Conservation (phyloP, 1,139 yeast species). For the Suhomyces wounanorum region DNA sequence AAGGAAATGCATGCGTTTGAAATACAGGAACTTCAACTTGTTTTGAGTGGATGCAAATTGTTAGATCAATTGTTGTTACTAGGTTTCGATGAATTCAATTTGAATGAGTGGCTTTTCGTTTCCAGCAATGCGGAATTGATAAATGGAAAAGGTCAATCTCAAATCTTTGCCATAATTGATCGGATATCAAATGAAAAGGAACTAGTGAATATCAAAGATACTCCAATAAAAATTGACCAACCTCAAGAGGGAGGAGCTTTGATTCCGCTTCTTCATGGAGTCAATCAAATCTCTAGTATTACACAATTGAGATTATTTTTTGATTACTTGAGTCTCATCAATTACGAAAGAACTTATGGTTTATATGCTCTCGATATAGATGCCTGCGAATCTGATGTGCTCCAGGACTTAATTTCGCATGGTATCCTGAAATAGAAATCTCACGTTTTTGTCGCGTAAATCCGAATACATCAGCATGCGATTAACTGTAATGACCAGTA, state of each 20-base stretch:
- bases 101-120: slow-evolving; percentile 84
- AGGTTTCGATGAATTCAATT: slow-evolving; percentile 75
- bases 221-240: slow-evolving; percentile 32
- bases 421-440: not conserved
- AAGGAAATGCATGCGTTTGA: slow-evolving; percentile 34
- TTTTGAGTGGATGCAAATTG: slow-evolving; percentile 69
- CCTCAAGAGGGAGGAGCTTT: slow-evolving; percentile 22
- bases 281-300: slow-evolving; percentile 45
- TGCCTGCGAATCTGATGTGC: slow-evolving; percentile 55
- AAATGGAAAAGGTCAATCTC: slow-evolving; percentile 35
- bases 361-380: slow-evolving; percentile 50
- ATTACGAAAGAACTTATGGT: slow-evolving; percentile 72
- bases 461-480: not conserved
- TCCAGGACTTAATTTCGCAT: slow-evolving; percentile 40
- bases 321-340: slow-evolving; percentile 67
- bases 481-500: slow-evolving; percentile 4
- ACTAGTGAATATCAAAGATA: slow-evolving; percentile 35
- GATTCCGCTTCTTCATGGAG: slow-evolving; percentile 52
- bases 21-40: slow-evolving; percentile 42
- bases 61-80: slow-evolving; percentile 71
- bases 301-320: slow-evolving; percentile 65
- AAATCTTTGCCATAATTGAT: slow-evolving; percentile 48
- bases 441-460: slow-evolving; percentile 1
- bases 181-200: slow-evolving; percentile 48
- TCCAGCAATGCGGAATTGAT: slow-evolving; percentile 70